Base-by-base conservation (phyloP, 1,284 basidiomycete genomes). In the Cutaneotrichosporon mucoides region DNA sequence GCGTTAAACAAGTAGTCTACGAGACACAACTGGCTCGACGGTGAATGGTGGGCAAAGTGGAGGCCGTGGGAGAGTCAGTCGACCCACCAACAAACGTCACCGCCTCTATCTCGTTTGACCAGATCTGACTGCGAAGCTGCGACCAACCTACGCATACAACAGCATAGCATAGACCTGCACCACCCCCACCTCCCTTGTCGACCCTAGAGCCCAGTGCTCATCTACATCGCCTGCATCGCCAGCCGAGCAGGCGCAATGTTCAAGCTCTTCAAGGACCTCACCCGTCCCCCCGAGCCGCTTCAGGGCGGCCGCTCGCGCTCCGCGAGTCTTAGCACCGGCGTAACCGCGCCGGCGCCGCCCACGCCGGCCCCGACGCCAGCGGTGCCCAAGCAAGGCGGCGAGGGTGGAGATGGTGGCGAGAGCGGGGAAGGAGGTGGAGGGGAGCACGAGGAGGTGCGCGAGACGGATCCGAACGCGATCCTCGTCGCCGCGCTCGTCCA, bases 191-290 rank as follows among this genome's bases (percentile, higher is more conserved):
- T 24, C 24, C 24, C 24, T 24, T 24, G 24, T 24, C 24, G 24
- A 24, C 24, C 24, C 24, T 24, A 24, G 24, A 24, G 24, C 24
- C 24, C 24, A 24, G 24, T 24, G 24, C 24, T 24, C 24, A 49
- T 36, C 34, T 49, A 49, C 47, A 49, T 16, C 11, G 16, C 8
- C 24, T 38, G 13, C n/a, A 15, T 8, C 48, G 11, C 38, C 24
- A 16, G 16, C 33, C 45, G 10, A 16, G 16, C 16, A 10, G n/a
- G 43, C 40, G 35, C 15, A 38, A 76, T 76, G 75, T 75, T 76
- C 69, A 75, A 75, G 65, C 69, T 76, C 34, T 53, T 76, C 64
- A 76, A 75, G 60, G 75, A 76, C 53, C 68, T 76, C 53, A 72
- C 75, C 1, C 64, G 73, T 38, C 60, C 72, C 3, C 73, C 73